These are phyloP conservation scores for Nepenthes gracilis DNA, from an alignment of 148 eudicot genomes.

Conservation along the genomic window DNA sequence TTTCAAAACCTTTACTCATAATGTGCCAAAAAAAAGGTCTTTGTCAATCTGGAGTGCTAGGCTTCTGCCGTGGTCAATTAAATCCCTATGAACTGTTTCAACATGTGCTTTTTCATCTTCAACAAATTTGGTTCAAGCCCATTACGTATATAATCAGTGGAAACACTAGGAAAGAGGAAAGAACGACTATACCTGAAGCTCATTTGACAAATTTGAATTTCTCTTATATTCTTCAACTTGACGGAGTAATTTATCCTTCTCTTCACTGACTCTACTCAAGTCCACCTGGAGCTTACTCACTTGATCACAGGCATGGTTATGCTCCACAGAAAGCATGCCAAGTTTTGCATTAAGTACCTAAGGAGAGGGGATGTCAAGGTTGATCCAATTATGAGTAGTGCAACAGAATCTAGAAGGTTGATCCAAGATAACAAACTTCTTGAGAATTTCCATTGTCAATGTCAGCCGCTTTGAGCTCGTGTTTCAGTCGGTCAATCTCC, in stretches of 20 bases:
- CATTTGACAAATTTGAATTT: constrained; percentile 19
- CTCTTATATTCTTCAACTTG: constrained; percentile 14
- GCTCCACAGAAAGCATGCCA: constrained; percentile 29
- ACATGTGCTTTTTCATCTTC: no score
- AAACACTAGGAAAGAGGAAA: no score
- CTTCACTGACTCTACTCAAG: constrained; percentile 33
- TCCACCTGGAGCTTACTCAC: constrained; percentile 36
- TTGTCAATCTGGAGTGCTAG: no score
- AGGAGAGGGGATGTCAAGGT: neutral
- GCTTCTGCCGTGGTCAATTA: no score
- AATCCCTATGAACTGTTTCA: no score
- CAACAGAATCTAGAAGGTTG: neutral
- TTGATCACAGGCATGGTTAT: constrained; percentile 31
- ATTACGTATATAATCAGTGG: no score
- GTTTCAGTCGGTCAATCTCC: constrained; percentile 49
- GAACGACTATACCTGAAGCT: constrained; percentile 26
- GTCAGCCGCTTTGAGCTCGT: constrained; percentile 30
- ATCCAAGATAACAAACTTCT: constrained; percentile 25
- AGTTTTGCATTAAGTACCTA: constrained; percentile 27
- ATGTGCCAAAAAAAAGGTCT: neutral
- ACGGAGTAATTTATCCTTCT: constrained; percentile 26
- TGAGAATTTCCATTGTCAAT: constrained; percentile 28
- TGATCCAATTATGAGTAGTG: neutral
- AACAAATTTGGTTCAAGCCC: no score
- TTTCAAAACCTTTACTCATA: neutral